Evolutionary conservation across 305 asterid genomes (phyloP).

Genomic region (Rubia peregrina): DNA sequence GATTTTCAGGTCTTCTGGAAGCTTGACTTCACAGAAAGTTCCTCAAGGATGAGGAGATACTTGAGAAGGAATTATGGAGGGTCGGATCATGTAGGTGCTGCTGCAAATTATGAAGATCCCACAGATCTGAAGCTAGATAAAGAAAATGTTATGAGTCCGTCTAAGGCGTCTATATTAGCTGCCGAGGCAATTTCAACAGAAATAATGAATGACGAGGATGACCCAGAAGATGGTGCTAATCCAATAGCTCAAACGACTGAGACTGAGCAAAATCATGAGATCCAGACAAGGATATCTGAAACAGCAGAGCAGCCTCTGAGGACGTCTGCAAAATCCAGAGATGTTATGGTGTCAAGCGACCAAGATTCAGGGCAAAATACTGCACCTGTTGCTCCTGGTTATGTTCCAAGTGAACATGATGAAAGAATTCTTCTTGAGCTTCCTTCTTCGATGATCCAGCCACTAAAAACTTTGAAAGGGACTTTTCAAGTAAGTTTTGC

Average conservation of each 20-base stretch:
- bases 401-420: conserved; percentile 84
- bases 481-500: conserved; percentile 77
- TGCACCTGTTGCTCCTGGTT: conserved; percentile 70
- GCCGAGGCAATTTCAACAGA: conserved; percentile 86
- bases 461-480: conserved; percentile 80
- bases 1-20: conserved; percentile 75
- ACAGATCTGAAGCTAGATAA: conserved; percentile 43
- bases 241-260: conserved; percentile 38
- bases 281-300: conserved; percentile 39
- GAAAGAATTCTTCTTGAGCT: conserved; percentile 95
- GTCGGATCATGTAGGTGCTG: conserved; percentile 88
- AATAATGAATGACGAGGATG: conserved; percentile 71
- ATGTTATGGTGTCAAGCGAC: conserved; percentile 35
- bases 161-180: conserved; percentile 76
- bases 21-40: conserved; percentile 86
- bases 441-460: conserved; percentile 90
- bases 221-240: conserved; percentile 52
- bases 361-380: conserved; percentile 48
- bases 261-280: conserved; percentile 38
- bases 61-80: conserved; percentile 82
- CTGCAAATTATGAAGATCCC: conserved; percentile 81
- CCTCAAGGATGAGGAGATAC: conserved; percentile 91
- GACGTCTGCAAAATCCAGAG: conserved; percentile 34
- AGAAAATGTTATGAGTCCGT: conserved; percentile 58
- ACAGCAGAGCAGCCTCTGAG: conserved; percentile 44